A percentile compares a stretch with the other conserved stretches of the same genome.
Conservation (phyloP, 2,329 filamentous ascomycete species). For the Fusarium temperatum region DNA sequence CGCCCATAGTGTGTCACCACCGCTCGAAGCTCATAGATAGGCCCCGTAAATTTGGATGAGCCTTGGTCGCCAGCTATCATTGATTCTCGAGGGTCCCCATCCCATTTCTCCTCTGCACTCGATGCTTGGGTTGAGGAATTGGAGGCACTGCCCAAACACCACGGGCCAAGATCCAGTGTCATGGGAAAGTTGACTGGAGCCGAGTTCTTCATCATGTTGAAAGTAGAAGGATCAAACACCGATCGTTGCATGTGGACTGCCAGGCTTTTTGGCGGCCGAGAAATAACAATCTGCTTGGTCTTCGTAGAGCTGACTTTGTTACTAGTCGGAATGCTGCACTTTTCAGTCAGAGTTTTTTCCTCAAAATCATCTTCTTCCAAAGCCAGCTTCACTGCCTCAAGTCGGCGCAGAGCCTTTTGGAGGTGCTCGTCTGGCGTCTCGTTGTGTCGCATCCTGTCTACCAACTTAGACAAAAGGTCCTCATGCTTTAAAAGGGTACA, state of each 20-base stretch:
- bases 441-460: conserved; percentile 51
- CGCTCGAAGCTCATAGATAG: conserved; percentile 80
- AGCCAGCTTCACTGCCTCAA: conserved; percentile 74
- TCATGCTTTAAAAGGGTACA: conserved; percentile 78
- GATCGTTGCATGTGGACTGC: conserved; percentile 92
- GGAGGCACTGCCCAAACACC: conserved; percentile 75
- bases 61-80: conserved; percentile 72
- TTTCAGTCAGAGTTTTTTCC: conserved; percentile 69
- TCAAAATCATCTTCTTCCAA: conserved; percentile 84
- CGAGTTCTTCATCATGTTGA: conserved; percentile 83
- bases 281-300: conserved; percentile 87
- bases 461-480: conserved; percentile 57
- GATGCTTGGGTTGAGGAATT: background rate
- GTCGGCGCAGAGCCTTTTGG: conserved; percentile 60
- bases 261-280: conserved; percentile 80
- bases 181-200: conserved; percentile 81
- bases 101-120: conserved; percentile 70
- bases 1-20: conserved; percentile 89
- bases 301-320: conserved; percentile 82
- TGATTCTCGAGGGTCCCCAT: conserved; percentile 71
- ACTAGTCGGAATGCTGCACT: conserved; percentile 72
- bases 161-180: conserved; percentile 79
- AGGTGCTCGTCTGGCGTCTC: conserved; percentile 58
- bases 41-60: conserved; percentile 63
- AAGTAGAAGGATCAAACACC: conserved; percentile 85